Evolutionary conservation across 441 rosid species (phyloP).

Genomic region (Euphorbia neoarborescens): DNA sequence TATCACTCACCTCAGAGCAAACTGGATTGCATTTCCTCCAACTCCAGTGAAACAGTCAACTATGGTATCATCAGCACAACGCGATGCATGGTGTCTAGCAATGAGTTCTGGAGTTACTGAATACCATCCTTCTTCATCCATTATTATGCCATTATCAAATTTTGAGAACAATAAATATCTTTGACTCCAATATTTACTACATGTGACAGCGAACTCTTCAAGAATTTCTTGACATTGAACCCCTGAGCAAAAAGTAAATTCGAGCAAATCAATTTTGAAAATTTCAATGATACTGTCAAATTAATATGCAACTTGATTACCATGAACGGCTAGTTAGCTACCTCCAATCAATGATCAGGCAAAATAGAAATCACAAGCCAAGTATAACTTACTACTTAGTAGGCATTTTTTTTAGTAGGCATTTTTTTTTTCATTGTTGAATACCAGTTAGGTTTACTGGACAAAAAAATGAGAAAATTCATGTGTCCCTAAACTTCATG

Average conservation of each 20-base stretch:
- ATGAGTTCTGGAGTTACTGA: constrained; percentile 88
- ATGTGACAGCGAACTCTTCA: constrained; percentile 33
- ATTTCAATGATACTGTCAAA: not conserved
- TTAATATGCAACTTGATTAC: constrained; percentile 3
- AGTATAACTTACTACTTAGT: not conserved
- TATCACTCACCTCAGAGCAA: constrained; percentile 50
- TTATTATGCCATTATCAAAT: constrained; percentile 70
- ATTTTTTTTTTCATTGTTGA: constrained; percentile 8
- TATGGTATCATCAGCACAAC: constrained; percentile 46
- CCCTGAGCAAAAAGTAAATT: constrained; percentile 36
- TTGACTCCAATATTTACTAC: constrained; percentile 76
- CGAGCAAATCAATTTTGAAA: not conserved
- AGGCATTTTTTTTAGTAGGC: not conserved
- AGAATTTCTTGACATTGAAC: constrained; percentile 29
- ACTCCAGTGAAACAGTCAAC: constrained; percentile 86
- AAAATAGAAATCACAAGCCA: not conserved
- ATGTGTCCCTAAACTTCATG: not conserved
- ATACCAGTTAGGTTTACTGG: not conserved
- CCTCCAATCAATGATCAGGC: not conserved
- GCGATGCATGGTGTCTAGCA: constrained; percentile 75
- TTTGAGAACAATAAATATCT: constrained; percentile 67
- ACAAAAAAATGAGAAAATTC: constrained; percentile 1
- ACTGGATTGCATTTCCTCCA: constrained; percentile 93
- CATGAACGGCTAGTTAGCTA: constrained; percentile 2
- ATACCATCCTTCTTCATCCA: constrained; percentile 99